These are phyloP conservation scores for Hymenoscyphus albidus DNA, from an alignment of 2,329 filamentous ascomycete species.

Conservation along the genomic window DNA sequence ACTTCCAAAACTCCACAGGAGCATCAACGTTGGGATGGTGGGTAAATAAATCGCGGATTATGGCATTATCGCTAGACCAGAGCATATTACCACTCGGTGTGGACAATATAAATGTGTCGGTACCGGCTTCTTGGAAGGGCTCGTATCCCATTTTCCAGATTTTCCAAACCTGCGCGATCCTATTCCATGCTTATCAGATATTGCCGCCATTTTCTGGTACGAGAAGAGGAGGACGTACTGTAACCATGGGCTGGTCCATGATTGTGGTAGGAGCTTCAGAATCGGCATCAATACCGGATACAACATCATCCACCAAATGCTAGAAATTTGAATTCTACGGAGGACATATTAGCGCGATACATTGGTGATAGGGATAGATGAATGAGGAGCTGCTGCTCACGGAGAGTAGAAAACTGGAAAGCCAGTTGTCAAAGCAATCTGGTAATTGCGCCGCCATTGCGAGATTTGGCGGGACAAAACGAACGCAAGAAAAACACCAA, in stretches of 20 bases:
- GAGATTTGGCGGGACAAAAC: conserved; percentile 4
- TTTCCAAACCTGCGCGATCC: conserved; percentile 8
- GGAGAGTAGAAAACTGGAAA: conserved; percentile 12
- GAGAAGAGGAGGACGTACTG: conserved; percentile 2
- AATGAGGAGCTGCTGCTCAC: not conserved
- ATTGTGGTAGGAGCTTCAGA: conserved; percentile 8
- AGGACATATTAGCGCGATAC: not conserved
- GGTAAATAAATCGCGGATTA: conserved; percentile 1
- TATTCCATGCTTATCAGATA: not conserved
- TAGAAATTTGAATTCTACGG: conserved; percentile 7
- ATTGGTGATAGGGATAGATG: not conserved
- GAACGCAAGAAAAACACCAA: conserved; percentile 3
- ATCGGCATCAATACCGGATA: conserved; percentile 9
- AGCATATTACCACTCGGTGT: conserved; percentile 10
- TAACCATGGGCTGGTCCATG: conserved; percentile 10
- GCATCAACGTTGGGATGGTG: conserved; percentile 7
- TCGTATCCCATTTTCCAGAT: conserved; percentile 9
- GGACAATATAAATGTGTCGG: conserved; percentile 8
- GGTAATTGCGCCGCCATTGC: conserved; percentile 10
- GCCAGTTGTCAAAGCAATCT: conserved; percentile 9
- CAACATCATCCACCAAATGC: conserved; percentile 10
- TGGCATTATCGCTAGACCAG: conserved; percentile 7
- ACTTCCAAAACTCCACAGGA: conserved; percentile 9
- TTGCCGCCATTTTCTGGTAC: not conserved
- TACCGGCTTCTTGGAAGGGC: conserved; percentile 8